These are phyloP conservation scores for Ophiostoma quercus DNA, from an alignment of 2,329 filamentous ascomycete species.

Conservation along the genomic window DNA sequence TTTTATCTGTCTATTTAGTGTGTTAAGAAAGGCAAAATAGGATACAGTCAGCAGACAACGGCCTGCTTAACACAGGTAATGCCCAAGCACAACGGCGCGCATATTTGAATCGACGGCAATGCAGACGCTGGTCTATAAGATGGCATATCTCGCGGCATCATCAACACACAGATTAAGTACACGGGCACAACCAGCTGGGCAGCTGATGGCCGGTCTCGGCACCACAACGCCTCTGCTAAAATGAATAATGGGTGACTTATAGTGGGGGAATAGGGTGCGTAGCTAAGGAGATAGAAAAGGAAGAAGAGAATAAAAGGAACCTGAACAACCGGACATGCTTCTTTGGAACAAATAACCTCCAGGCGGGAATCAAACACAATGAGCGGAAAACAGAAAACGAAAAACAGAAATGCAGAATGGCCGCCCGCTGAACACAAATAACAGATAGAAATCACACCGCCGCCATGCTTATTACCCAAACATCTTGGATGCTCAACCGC, in stretches of 20 bases:
- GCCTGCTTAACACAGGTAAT: background rate
- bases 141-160: background rate
- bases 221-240: background rate
- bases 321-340: conserved; percentile 4
- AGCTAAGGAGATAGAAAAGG: conserved; percentile 1
- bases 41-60: background rate
- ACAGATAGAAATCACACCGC: background rate
- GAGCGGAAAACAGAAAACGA: background rate
- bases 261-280: conserved; percentile 10
- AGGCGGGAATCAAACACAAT: background rate
- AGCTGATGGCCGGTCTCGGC: background rate
- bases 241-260: conserved; percentile 11
- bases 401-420: background rate
- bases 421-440: background rate
- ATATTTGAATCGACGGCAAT: background rate
- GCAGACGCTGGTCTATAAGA: background rate
- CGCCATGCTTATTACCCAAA: background rate
- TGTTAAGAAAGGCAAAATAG: background rate
- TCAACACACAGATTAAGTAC: background rate
- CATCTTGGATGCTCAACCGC: background rate
- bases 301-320: background rate
- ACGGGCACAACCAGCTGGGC: background rate
- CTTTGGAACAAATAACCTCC: background rate
- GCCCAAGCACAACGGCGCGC: background rate
- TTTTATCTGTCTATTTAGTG: background rate